Conservation (phyloP, 768 basidiomycete genomes). For the Termitomyces sp. region DNA sequence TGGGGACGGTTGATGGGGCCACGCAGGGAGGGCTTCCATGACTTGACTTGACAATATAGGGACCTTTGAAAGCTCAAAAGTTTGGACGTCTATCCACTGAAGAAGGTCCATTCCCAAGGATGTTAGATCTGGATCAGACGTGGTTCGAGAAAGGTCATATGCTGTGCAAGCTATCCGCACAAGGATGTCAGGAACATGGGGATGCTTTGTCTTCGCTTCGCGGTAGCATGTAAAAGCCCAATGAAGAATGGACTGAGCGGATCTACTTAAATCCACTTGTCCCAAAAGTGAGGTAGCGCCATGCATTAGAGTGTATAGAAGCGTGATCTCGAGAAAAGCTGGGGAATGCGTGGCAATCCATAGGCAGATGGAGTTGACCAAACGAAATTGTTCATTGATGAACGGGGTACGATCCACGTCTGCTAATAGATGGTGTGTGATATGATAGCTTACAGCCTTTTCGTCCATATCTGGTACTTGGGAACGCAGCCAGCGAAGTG, state of each 20-base stretch:
- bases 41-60: constrained; percentile 35
- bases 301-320: constrained; percentile 66
- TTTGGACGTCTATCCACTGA: constrained; percentile 6
- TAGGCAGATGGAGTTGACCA: constrained; percentile 66
- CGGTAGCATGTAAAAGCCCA: constrained; percentile 65
- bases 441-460: constrained; percentile 69
- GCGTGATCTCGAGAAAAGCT: constrained; percentile 48
- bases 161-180: constrained; percentile 61
- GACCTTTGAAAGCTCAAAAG: constrained; percentile 29
- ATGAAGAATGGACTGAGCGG: constrained; percentile 71
- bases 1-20: constrained; percentile 61
- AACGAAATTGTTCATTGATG: constrained; percentile 78
- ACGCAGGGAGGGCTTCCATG: constrained; percentile 58
- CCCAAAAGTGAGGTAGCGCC: constrained; percentile 60
- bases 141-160: constrained; percentile 42
- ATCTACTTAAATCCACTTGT: constrained; percentile 60
- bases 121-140: constrained; percentile 21
- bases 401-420: constrained; percentile 61
- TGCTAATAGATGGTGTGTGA: constrained; percentile 67
- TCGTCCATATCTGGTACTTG: constrained; percentile 35
- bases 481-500: constrained; percentile 55
- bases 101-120: constrained; percentile 40
- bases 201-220: constrained; percentile 32
- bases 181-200: constrained; percentile 57
- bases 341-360: constrained; percentile 60